Evolutionary conservation across 1,139 yeast genomes (phyloP), one percentile per base, ranked within the genome.

Genomic region (Blastobotrys apis): DNA sequence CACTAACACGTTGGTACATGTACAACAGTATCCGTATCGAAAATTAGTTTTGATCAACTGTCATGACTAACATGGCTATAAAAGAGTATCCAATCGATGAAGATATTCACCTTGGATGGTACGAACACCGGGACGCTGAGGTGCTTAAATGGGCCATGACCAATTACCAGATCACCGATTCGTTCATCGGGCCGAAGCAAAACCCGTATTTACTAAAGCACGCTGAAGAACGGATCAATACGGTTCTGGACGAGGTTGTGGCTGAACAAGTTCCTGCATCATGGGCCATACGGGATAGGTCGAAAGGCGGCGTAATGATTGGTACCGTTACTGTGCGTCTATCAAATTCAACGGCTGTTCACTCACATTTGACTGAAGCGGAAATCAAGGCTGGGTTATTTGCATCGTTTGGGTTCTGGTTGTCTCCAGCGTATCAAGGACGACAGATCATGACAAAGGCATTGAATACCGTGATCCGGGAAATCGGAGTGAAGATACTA

Each of bases 351-450:
- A 23, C 26, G 9, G 43, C 26, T 17, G 47, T 13, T 26, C 17
- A 30, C 10, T 17, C 9, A 34, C n/a, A 22, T 21, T 26, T 30
- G 31, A 9, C 45, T 5, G 33, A 42, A n/a, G 39, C 44, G 15
- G 47, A 49, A 6, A 20, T 29, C 6, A 29, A 39, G n/a, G 40
- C 36, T 12, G 34, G 13, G 3, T 29, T 4, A 4, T 20, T 29
- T 17, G 55, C 54, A 4, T 27, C 44, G 2, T 45, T 55, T 17
- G 58, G 58, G 9, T 54, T 51, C 43, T 53, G 51, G 49, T 41
- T 55, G 13, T 43, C 39, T 13, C 52, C 58, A 5, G 52, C 41
- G 5, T 53, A 55, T 34, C 43, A 46, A 22, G 45, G 50, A 13
- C 37, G 45, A 23, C 56, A 58, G 9, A 47, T 55, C 33, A 52